Evolutionary conservation across 768 basidiomycete genomes (phyloP).

Genomic region (Calocybe indica): DNA sequence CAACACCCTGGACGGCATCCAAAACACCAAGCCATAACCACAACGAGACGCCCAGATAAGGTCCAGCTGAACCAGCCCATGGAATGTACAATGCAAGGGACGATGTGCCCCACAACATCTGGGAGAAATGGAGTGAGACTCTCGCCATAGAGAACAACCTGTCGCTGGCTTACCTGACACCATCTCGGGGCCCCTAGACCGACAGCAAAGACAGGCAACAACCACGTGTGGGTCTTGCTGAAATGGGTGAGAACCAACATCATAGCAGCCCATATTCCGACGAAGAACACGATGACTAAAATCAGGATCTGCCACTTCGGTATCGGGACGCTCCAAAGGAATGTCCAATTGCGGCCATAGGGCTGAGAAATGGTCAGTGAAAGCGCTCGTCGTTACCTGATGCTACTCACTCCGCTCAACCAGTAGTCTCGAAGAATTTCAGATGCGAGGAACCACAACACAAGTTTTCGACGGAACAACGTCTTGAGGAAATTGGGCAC

Average conservation of each 20-base stretch:
- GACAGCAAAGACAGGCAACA: conserved; percentile 91
- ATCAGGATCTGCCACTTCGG: conserved; percentile 79
- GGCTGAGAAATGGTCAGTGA: conserved; percentile 41
- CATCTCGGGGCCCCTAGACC: conserved; percentile 91
- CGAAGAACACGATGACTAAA: conserved; percentile 78
- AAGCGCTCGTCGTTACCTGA: background rate
- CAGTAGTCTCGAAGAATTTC: conserved; percentile 91
- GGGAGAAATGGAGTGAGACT: background rate
- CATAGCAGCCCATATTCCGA: conserved; percentile 78
- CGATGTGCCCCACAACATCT: conserved; percentile 95
- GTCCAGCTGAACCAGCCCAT: conserved; percentile 83
- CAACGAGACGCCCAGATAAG: conserved; percentile 83
- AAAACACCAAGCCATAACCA: conserved; percentile 97
- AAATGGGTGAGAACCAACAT: conserved; percentile 74
- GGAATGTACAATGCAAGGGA: conserved; percentile 90
- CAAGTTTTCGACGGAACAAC: conserved; percentile 84
- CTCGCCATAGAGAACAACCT: no score
- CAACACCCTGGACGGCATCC: conserved; percentile 92
- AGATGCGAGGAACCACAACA: conserved; percentile 92
- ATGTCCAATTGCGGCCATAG: conserved; percentile 92
- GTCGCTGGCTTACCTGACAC: conserved; percentile 63
- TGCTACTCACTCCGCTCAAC: conserved; percentile 69
- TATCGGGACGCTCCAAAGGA: conserved; percentile 83
- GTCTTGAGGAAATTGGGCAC: conserved; percentile 91
- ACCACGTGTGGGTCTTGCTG: conserved; percentile 93